These are phyloP conservation scores for Lactarius evosmus DNA, from an alignment of 768 basidiomycete genomes.

Conservation along the genomic window DNA sequence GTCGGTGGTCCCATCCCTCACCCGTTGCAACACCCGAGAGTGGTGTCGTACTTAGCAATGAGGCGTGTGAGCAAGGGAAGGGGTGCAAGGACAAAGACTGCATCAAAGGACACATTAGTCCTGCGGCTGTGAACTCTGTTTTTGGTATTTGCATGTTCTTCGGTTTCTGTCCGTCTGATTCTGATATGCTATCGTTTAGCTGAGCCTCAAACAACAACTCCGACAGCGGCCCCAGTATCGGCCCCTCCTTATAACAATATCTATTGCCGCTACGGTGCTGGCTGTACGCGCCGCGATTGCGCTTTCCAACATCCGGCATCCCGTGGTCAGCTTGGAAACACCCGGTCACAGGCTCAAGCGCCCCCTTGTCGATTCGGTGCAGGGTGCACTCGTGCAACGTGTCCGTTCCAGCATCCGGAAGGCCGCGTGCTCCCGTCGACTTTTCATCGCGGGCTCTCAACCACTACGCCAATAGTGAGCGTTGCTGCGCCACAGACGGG, in stretches of 20 bases:
- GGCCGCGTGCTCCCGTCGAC: constrained; percentile 74
- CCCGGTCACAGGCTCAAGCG: constrained; percentile 19
- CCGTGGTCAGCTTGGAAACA: constrained; percentile 13
- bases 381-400: constrained; percentile 70
- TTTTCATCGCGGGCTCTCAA: constrained; percentile 76
- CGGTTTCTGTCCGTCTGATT: background rate
- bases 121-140: constrained; percentile 64
- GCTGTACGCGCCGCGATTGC: constrained; percentile 83
- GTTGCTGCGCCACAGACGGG: constrained; percentile 63
- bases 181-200: constrained; percentile 15
- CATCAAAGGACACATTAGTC: constrained; percentile 86
- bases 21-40: constrained; percentile 96
- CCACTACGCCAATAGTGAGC: constrained; percentile 56
- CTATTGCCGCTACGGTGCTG: constrained; percentile 78
- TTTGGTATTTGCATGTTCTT: constrained; percentile 44
- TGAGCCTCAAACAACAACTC: constrained; percentile 19
- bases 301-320: constrained; percentile 49
- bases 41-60: constrained; percentile 91
- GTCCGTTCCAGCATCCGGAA: constrained; percentile 82
- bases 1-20: constrained; percentile 91
- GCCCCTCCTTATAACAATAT: constrained; percentile 36
- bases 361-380: constrained; percentile 76
- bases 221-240: constrained; percentile 39
- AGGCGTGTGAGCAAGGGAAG: constrained; percentile 86
- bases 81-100: constrained; percentile 94